Conservation (phyloP, 306 rosid species). For the Crotalaria pallida region DNA sequence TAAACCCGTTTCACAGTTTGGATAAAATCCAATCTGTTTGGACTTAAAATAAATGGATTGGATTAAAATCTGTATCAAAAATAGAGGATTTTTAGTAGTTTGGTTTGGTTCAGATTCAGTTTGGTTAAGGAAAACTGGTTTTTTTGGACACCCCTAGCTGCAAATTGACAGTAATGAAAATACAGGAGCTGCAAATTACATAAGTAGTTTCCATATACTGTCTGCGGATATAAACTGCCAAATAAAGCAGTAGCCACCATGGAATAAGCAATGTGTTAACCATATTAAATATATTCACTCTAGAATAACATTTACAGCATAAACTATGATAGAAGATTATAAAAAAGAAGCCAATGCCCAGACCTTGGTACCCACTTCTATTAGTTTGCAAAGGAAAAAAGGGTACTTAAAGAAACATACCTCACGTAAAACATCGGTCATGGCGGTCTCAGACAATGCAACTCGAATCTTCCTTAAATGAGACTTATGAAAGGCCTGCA, state of each 20-base stretch:
- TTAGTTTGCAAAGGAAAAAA: not conserved
- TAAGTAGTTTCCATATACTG: not conserved
- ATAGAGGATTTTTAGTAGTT: no score
- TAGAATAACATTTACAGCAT: slow-evolving; percentile 22
- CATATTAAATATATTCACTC: slow-evolving; percentile 5
- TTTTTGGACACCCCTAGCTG: no score
- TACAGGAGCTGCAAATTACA: no score
- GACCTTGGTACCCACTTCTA: not conserved
- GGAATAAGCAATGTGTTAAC: not conserved
- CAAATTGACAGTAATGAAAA: no score
- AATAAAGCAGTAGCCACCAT: not conserved
- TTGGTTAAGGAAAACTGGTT: no score
- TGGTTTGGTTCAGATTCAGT: no score
- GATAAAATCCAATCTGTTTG: no score
- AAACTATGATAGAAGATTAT: not conserved
- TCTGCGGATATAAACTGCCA: not conserved
- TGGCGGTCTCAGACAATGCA: slow-evolving; percentile 97
- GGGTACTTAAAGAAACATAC: no score
- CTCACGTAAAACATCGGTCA: no score
- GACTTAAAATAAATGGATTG: no score
- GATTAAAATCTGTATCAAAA: no score
- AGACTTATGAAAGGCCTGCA: slow-evolving; percentile 93
- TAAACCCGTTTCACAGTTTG: no score
- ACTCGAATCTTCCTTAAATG: slow-evolving; percentile 87
- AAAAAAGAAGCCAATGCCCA: not conserved